A percentile compares a stretch with the other conserved stretches of the same genome.
Conservation (phyloP, 2,329 filamentous ascomycete genomes). For the Laburnicola sp. region DNA sequence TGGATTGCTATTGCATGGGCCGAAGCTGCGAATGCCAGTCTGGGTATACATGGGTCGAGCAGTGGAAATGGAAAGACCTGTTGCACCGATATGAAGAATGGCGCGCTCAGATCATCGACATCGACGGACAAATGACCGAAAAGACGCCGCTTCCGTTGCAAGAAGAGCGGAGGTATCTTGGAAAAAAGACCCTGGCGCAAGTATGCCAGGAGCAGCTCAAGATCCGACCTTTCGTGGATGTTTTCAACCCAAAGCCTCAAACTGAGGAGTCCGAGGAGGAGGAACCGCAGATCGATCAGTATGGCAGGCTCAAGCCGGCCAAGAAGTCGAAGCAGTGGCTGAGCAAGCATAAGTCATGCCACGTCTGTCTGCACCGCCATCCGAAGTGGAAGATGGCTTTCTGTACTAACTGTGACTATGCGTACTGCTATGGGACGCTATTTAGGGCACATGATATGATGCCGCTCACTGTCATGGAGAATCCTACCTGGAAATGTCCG, state of each 20-base stretch:
- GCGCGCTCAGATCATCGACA: conserved; percentile 75
- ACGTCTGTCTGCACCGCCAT: conserved; percentile 81
- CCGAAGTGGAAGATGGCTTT: conserved; percentile 81
- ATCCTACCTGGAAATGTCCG: conserved; percentile 84
- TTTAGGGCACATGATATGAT: conserved; percentile 90
- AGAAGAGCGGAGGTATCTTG: conserved; percentile 66
- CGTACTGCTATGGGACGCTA: conserved; percentile 91
- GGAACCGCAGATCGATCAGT: conserved; percentile 65
- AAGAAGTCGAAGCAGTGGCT: conserved; percentile 59
- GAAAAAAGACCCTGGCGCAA: conserved; percentile 81
- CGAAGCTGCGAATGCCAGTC: conserved; percentile 89
- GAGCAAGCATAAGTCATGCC: conserved; percentile 64
- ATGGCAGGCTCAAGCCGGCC: conserved; percentile 64
- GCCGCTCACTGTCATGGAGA: conserved; percentile 79
- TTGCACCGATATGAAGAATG: conserved; percentile 78
- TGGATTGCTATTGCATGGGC: conserved; percentile 99
- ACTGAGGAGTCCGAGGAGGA: conserved; percentile 53
- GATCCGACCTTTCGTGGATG: conserved; percentile 78
- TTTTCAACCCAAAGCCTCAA: conserved; percentile 62
- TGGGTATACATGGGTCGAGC: conserved; percentile 85
- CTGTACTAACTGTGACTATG: conserved; percentile 74
- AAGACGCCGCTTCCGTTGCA: conserved; percentile 71
- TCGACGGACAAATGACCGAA: conserved; percentile 67
- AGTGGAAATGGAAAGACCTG: conserved; percentile 83
- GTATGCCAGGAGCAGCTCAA: conserved; percentile 91